Evolutionary conservation across 2,329 filamentous ascomycete species (phyloP).

Genomic region (Aspergillus puulaauensis): DNA sequence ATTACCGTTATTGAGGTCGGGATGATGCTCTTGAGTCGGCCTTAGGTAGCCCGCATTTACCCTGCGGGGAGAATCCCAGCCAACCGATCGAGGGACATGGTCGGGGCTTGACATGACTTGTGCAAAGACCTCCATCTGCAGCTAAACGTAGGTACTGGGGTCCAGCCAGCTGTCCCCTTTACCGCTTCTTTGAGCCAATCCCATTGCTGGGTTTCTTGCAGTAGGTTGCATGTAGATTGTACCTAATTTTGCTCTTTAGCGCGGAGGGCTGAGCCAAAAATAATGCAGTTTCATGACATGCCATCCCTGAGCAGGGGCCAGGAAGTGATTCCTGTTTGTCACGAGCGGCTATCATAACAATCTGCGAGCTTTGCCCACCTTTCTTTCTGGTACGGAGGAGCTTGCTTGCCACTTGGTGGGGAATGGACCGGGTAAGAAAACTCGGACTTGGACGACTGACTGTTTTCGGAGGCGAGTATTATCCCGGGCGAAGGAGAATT

Average conservation of each 20-base stretch:
- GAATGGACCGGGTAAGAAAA: conserved; percentile 2
- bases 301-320: background rate
- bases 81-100: background rate
- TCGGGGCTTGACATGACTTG: too few species aligned
- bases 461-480: conserved; percentile 1
- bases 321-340: background rate
- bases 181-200: conserved; percentile 19
- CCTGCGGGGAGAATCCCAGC: background rate
- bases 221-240: conserved; percentile 6
- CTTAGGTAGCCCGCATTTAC: background rate
- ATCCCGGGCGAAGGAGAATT: background rate
- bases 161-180: conserved; percentile 18
- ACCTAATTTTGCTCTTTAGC: conserved; percentile 2
- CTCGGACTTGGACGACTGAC: background rate
- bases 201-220: conserved; percentile 4
- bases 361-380: background rate
- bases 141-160: conserved; percentile 9
- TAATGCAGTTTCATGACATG: background rate
- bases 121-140: background rate
- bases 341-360: background rate
- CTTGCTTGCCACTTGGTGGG: conserved; percentile 6
- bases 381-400: background rate
- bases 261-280: conserved; percentile 5
- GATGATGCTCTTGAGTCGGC: too few species aligned
- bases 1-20: too few species aligned